These are phyloP conservation scores for Populus tomentosa DNA, from an alignment of 441 rosid genomes.

Conservation along the genomic window DNA sequence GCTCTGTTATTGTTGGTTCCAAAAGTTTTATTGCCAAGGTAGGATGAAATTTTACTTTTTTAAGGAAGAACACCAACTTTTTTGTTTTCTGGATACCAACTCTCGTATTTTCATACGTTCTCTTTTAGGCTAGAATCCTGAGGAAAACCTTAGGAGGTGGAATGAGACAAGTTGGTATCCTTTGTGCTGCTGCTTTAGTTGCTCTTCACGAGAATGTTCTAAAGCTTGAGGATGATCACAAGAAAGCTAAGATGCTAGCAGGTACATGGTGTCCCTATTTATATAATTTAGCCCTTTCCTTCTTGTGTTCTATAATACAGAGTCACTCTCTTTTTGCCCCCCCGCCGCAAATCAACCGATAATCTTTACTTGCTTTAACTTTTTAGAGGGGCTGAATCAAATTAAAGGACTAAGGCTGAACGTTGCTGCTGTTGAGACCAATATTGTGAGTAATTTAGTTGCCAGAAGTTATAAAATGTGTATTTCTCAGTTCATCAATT, in stretches of 20 bases:
- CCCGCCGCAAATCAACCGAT: neutral
- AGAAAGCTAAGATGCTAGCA: conserved; percentile 70
- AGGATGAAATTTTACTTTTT: conserved; percentile 2
- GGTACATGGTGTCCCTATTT: conserved; percentile 31
- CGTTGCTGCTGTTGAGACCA: conserved; percentile 71
- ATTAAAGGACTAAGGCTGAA: conserved; percentile 67
- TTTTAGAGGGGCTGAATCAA: conserved; percentile 66
- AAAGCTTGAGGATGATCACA: conserved; percentile 77
- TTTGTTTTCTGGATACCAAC: neutral
- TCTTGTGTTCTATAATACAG: neutral
- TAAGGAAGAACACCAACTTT: neutral
- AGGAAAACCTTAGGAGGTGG: conserved; percentile 96
- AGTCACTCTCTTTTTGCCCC: neutral
- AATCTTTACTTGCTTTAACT: conserved; percentile 4
- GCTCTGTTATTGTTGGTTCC: conserved; percentile 86
- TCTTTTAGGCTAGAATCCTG: conserved; percentile 64
- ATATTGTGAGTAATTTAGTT: conserved; percentile 58
- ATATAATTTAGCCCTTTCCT: neutral
- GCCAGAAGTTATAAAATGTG: neutral
- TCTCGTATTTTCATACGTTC: neutral
- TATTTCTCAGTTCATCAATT: neutral
- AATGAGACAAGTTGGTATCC: conserved; percentile 83
- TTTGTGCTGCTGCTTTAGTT: conserved; percentile 79
- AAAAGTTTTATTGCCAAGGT: conserved; percentile 73
- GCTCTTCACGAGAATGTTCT: conserved; percentile 58